phyloP scores from a whole-genome alignment of 768 basidiomycete species.

The Tylopilus balloui region DNA sequence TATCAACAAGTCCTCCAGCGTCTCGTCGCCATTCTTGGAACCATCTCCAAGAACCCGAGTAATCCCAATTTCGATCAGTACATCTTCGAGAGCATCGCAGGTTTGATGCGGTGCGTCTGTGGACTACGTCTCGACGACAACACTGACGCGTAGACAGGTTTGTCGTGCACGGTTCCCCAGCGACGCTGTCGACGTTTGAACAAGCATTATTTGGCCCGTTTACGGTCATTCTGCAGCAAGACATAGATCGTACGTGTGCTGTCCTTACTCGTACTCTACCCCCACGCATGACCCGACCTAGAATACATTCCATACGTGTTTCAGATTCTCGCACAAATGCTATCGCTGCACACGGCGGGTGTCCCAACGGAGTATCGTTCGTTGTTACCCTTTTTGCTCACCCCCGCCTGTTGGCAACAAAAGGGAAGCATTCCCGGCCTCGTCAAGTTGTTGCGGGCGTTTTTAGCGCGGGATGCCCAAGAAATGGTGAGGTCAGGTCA shows the following conservation, averaged over 20 bases:
- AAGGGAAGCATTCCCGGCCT: slow-evolving; percentile 94
- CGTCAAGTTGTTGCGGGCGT: slow-evolving; percentile 82
- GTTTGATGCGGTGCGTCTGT: slow-evolving; percentile 68
- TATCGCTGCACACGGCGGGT: slow-evolving; percentile 65
- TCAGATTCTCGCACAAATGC: slow-evolving; percentile 94
- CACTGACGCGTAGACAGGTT: slow-evolving; percentile 49
- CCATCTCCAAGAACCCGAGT: slow-evolving; percentile 92
- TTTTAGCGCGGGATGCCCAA: slow-evolving; percentile 64
- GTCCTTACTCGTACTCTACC: not conserved
- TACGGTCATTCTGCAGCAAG: slow-evolving; percentile 82
- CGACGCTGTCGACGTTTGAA: slow-evolving; percentile 73
- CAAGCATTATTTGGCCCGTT: slow-evolving; percentile 79
- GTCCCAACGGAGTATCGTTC: slow-evolving; percentile 75
- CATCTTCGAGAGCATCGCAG: slow-evolving; percentile 95
- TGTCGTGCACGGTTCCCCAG: slow-evolving; percentile 65
- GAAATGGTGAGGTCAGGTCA: slow-evolving; percentile 71
- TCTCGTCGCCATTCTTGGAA: slow-evolving; percentile 78
- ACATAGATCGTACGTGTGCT: slow-evolving; percentile 74
- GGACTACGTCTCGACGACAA: not conserved
- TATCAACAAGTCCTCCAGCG: slow-evolving; percentile 64
- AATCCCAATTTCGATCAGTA: slow-evolving; percentile 98
- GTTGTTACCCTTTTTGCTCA: slow-evolving; percentile 78
- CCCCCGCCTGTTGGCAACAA: slow-evolving; percentile 85
- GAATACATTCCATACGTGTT: slow-evolving; percentile 98
- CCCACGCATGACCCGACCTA: not conserved